A percentile compares a stretch with the other conserved stretches of the same genome.
Conservation (phyloP, 352 stramenopile genomes). For the Bremia lactucae region DNA sequence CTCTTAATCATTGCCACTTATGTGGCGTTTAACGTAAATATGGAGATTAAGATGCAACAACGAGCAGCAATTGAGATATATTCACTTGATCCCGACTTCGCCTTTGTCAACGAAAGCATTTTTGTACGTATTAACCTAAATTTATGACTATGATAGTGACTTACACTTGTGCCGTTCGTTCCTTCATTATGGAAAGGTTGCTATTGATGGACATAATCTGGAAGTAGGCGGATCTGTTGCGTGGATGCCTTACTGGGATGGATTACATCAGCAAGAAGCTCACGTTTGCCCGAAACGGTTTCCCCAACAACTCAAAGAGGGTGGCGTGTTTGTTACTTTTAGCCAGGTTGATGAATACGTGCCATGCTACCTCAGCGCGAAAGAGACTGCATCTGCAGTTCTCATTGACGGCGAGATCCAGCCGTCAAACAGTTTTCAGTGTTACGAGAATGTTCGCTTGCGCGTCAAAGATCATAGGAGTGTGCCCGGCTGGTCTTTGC, state of each 20-base stretch:
- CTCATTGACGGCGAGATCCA: conserved; percentile 25
- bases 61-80: conserved; percentile 49
- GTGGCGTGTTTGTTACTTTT: conserved; percentile 61
- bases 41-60: conserved; percentile 38
- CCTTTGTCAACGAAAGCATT: conserved; percentile 74
- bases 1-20: conserved; percentile 20
- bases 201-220: conserved; percentile 74
- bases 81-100: conserved; percentile 61
- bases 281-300: conserved; percentile 39
- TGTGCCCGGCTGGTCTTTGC: conserved; percentile 69
- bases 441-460: conserved; percentile 62
- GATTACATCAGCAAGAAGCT: conserved; percentile 33
- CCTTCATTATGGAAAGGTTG: conserved; percentile 28
- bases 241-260: conserved; percentile 69
- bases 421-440: conserved; percentile 34
- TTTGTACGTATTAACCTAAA: conserved; percentile 49
- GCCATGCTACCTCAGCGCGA: conserved; percentile 48
- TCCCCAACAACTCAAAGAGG: conserved; percentile 46
- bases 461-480: conserved; percentile 79
- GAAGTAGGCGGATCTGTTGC: conserved; percentile 53
- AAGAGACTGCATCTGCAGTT: conserved; percentile 22
- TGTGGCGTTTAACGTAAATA: conserved; percentile 21
- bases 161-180: neutral
- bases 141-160: too few relatives aligned
- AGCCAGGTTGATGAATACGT: conserved; percentile 64